Base-by-base conservation (phyloP, 345 rosid species). In the Anacardium occidentale region DNA sequence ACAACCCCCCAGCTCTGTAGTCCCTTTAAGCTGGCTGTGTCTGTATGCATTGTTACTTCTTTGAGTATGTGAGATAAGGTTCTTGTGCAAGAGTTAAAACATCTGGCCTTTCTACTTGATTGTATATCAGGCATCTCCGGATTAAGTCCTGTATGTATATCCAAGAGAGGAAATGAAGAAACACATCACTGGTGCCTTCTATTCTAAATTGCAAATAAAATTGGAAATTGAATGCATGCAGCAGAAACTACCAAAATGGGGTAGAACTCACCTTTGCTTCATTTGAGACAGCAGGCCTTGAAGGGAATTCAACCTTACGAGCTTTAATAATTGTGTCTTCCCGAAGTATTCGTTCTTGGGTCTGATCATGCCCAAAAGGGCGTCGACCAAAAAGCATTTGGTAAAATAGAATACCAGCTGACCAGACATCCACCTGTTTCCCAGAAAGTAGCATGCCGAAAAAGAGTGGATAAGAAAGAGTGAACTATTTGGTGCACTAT, bases 271-370 rank as follows among this genome's bases (percentile, higher is more conserved):
- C 99, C 92, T 95, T 95, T 52, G 97, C 98, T 84, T 95, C 99
- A 68, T 83, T 91, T 63, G 98, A 91, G 77, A 88, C 87, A n/a
- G 94, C 77, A 70, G 97, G 99, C 83, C 92, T 89, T 59, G 98
- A 71, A 57, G 99, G 99, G 82, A 95, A 95, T 64, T 95, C 99
- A 56, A 93, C 98, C 77, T 83, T 95, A 68, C 90, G 93, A 58
- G 99, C 99, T 82, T 93, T 92, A 70, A 91, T 93, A 74, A 95
- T 95, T 66, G 99, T 95, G 77, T 93, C 99, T 74, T 95, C 99
- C 0, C 97, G 88, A 61, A 95, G 77, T 76, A 95, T 96, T 71
- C 97, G 84, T 82, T 96, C 99, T 81, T 96, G 98, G 78, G 87
- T 87, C 76, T 93, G 99, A 78, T 96, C 99, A 77, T 96, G 98